phyloP scores from a whole-genome alignment of 2,329 filamentous ascomycete genomes.

The Claviceps sp. region DNA sequence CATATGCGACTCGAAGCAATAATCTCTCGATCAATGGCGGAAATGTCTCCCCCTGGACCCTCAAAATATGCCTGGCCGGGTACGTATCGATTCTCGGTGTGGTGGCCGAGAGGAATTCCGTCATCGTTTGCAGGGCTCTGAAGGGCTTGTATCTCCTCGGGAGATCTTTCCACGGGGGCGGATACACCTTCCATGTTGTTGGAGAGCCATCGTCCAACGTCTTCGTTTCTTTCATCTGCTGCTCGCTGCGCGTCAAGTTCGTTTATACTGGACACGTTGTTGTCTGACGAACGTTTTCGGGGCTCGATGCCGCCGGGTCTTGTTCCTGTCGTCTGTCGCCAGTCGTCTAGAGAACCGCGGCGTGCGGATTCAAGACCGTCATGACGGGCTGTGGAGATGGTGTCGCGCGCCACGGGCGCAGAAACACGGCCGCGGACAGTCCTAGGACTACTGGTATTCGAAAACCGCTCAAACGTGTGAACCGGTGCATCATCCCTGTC shows the following conservation, averaged over 20 bases:
- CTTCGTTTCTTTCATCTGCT: slow-evolving; percentile 31
- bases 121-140: slow-evolving; percentile 16
- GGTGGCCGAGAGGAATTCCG: slow-evolving; percentile 30
- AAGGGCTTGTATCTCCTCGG: slow-evolving; percentile 12
- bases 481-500: slow-evolving; percentile 28
- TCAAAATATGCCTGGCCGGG: slow-evolving; percentile 37
- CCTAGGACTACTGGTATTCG: slow-evolving; percentile 22
- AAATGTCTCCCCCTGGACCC: slow-evolving; percentile 28
- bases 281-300: slow-evolving; percentile 25
- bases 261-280: slow-evolving; percentile 37
- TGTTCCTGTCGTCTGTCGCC: slow-evolving; percentile 24
- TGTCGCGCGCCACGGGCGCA: slow-evolving; percentile 22
- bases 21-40: slow-evolving; percentile 33
- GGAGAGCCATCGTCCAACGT: slow-evolving; percentile 38
- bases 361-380: slow-evolving; percentile 9
- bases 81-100: slow-evolving; percentile 37
- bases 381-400: slow-evolving; percentile 17
- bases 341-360: slow-evolving; percentile 28
- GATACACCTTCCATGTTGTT: slow-evolving; percentile 18
- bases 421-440: slow-evolving; percentile 16
- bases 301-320: slow-evolving; percentile 36
- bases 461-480: slow-evolving; percentile 26
- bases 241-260: slow-evolving; percentile 30
- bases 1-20: slow-evolving; percentile 35
- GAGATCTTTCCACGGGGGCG: slow-evolving; percentile 13